Evolutionary conservation across 306 rosid genomes (phyloP), one percentile per base, ranked within the genome.

Genomic region (Cajanus cajan): DNA sequence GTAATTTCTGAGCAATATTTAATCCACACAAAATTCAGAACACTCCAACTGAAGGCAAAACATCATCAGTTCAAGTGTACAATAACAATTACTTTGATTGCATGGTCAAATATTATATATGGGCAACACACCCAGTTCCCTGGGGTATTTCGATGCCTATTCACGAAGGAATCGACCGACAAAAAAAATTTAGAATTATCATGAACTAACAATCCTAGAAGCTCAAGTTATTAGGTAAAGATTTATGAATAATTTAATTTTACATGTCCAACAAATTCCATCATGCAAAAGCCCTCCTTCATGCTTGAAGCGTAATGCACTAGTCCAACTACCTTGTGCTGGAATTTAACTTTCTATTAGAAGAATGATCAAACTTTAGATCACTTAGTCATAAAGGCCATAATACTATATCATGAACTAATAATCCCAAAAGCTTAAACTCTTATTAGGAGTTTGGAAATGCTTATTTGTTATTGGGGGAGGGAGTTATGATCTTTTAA

Each of bases 1-100:
- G 45, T 45, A 11, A 76, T 44, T 28, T 52, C 45, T 24, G n/a
- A 71, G 40, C 44, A 73, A 48, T 9, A 33, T 37, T 58, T 55
- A 43, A 50, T 80, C 47, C 47, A 76, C 48, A 58, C 21, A 40
- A 79, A 47, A 21, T 25, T 76, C 54, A 67, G 72, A 66, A 54
- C n/a, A 14, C 13, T 66, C 13, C 34, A 21, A 33, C 11, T 10
- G 34, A 41, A 34, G n/a, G 44, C 37, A 50, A 47, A 72, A 47
- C 77, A 18, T 4, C 63, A 28, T 16, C 45, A 18, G 48, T 25
- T 65, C 66, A 77, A 54, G 31, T 28, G 31, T 28, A 55, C 33
- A 55, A 55, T 22, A 55, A 21, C 34, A 55, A 22, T 22, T 21
- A 8, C 11, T 19, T 55, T 55, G 62, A 19, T 22, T 22, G 15